Conservation (phyloP, 2,329 filamentous ascomycete genomes). For the Didymella pomorum region DNA sequence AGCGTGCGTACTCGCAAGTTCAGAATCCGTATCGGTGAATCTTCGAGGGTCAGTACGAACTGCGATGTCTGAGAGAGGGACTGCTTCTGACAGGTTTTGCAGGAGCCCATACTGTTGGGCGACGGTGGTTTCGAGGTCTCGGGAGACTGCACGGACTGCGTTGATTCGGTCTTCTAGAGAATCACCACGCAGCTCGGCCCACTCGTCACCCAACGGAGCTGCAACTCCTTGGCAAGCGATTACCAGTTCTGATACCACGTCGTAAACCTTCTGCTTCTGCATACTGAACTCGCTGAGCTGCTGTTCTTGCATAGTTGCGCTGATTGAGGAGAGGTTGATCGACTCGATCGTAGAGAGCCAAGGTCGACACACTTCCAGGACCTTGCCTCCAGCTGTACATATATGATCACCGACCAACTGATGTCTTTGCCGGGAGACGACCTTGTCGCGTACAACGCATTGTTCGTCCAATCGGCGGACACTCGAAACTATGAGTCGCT, state of each 20-base stretch:
- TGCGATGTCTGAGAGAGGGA: slow-evolving; percentile 58
- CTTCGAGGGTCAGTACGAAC: slow-evolving; percentile 47
- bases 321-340: slow-evolving; percentile 83
- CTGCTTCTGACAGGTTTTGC: slow-evolving; percentile 84
- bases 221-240: slow-evolving; percentile 90
- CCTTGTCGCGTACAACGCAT: slow-evolving; percentile 78
- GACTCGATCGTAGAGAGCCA: slow-evolving; percentile 93
- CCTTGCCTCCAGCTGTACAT: slow-evolving; percentile 77
- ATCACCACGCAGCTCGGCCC: slow-evolving; percentile 90
- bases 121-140: slow-evolving; percentile 84
- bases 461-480: slow-evolving; percentile 89
- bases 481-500: slow-evolving; percentile 82
- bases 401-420: slow-evolving; percentile 82
- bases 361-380: slow-evolving; percentile 86
- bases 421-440: slow-evolving; percentile 80
- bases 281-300: slow-evolving; percentile 86
- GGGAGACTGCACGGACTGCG: slow-evolving; percentile 77
- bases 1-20: slow-evolving; percentile 41
- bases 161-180: slow-evolving; percentile 86
- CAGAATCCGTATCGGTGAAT: slow-evolving; percentile 55
- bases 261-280: slow-evolving; percentile 93
- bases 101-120: slow-evolving; percentile 88
- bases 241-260: slow-evolving; percentile 88
- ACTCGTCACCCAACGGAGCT: slow-evolving; percentile 90
- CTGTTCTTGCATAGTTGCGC: slow-evolving; percentile 80